Evolutionary conservation across 2,329 filamentous ascomycete genomes (phyloP).

Genomic region (Cadophora gregata): DNA sequence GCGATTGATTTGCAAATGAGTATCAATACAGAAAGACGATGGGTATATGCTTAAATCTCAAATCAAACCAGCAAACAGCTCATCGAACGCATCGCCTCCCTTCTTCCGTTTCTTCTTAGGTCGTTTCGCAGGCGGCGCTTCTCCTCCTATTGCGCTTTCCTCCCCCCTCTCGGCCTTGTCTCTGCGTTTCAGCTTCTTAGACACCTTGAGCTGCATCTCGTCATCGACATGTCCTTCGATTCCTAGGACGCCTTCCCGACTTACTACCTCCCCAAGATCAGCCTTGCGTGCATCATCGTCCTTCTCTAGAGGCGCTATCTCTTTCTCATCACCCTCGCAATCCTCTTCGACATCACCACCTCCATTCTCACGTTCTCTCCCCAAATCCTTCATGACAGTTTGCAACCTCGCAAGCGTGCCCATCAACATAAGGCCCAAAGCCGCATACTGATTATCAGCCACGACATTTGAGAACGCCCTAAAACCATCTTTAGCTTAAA

Average conservation of each 20-base stretch:
- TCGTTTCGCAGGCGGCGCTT: conserved; percentile 42
- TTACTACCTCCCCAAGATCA: conserved; percentile 45
- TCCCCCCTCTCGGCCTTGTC: conserved; percentile 16
- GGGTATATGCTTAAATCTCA: conserved; percentile 47
- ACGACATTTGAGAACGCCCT: conserved; percentile 70
- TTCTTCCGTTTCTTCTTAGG: conserved; percentile 59
- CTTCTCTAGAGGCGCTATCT: background rate
- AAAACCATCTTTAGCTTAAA: conserved; percentile 41
- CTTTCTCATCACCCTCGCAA: background rate
- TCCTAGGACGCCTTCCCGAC: conserved; percentile 36
- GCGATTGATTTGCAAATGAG: background rate
- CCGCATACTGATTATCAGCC: conserved; percentile 74
- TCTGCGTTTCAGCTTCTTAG: conserved; percentile 39
- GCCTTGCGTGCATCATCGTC: background rate
- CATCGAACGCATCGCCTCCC: conserved; percentile 70
- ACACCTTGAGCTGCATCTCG: conserved; percentile 21
- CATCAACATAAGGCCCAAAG: conserved; percentile 72
- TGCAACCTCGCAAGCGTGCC: conserved; percentile 58
- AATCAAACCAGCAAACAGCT: conserved; percentile 69
- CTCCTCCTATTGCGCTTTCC: conserved; percentile 26
- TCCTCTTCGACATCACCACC: conserved; percentile 2
- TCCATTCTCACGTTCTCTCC: background rate
- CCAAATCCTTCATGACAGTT: background rate
- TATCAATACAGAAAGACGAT: background rate
- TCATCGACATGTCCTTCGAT: conserved; percentile 12